Evolutionary conservation across 495 filamentous ascomycete species (phyloP).

Genomic region (Lophiostoma macrostomum): DNA sequence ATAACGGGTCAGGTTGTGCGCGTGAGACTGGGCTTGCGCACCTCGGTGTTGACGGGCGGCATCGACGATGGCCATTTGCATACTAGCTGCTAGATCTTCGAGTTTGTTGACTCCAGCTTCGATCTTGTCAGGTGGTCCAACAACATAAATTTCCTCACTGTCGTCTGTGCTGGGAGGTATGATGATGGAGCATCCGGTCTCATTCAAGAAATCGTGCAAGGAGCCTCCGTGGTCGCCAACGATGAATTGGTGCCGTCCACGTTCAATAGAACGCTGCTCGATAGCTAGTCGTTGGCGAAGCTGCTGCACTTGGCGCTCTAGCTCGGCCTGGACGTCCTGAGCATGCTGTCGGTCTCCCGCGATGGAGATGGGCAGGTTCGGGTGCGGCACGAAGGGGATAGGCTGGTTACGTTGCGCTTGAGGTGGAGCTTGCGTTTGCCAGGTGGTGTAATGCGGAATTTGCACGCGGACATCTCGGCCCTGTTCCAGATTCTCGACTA

Average conservation of each 20-base stretch:
- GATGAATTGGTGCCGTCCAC: constrained; percentile 85
- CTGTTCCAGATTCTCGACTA: constrained; percentile 65
- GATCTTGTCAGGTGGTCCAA: constrained; percentile 71
- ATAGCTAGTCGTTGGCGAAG: constrained; percentile 67
- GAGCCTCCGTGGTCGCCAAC: constrained; percentile 74
- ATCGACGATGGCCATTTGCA: constrained; percentile 76
- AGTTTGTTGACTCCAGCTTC: constrained; percentile 71
- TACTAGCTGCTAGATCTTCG: constrained; percentile 75
- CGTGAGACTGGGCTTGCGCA: constrained; percentile 70
- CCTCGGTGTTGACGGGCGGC: constrained; percentile 71
- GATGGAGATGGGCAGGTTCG: constrained; percentile 71
- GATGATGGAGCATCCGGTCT: constrained; percentile 87
- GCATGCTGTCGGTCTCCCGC: constrained; percentile 83
- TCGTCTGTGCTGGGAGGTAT: constrained; percentile 71
- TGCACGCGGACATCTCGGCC: constrained; percentile 68
- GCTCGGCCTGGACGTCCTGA: constrained; percentile 70
- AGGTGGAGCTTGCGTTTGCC: constrained; percentile 66
- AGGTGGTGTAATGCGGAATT: constrained; percentile 76
- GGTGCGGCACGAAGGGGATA: constrained; percentile 63
- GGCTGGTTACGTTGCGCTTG: constrained; percentile 61
- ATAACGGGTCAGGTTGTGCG: constrained; percentile 80
- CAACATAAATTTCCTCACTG: constrained; percentile 74
- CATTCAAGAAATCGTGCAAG: constrained; percentile 77
- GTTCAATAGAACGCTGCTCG: constrained; percentile 70
- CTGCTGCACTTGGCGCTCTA: constrained; percentile 72